These are phyloP conservation scores for Colletotrichum ledebouriae DNA, from an alignment of 2,329 filamentous ascomycete species.

Conservation along the genomic window DNA sequence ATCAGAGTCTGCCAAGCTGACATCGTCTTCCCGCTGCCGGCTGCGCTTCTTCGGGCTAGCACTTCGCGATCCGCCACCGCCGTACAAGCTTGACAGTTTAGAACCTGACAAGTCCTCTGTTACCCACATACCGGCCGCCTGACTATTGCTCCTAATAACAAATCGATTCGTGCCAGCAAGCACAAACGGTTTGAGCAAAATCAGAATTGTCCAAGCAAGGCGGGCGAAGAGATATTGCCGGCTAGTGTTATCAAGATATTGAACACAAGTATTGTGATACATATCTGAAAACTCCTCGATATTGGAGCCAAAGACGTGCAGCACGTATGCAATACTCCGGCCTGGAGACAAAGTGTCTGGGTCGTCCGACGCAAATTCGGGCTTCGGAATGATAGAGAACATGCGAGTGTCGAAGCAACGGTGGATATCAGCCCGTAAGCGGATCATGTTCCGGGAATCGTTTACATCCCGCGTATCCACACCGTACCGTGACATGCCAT, in stretches of 20 bases:
- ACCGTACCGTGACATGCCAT: conserved; percentile 16
- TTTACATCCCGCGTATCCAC: conserved; percentile 7
- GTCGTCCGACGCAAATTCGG: neutral
- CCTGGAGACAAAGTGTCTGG: neutral
- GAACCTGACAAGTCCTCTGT: too few relatives aligned
- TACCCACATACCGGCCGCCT: too few relatives aligned
- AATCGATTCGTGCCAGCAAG: neutral
- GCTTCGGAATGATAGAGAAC: neutral
- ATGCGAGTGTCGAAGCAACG: neutral
- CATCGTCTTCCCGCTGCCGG: too few relatives aligned
- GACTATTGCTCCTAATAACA: too few relatives aligned
- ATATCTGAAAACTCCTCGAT: conserved; percentile 9
- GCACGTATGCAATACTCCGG: conserved; percentile 1
- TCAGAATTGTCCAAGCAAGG: conserved; percentile 2
- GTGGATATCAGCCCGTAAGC: conserved; percentile 10
- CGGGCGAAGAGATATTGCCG: conserved; percentile 3
- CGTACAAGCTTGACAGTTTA: too few relatives aligned
- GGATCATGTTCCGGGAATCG: conserved; percentile 11
- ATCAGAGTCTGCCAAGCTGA: too few relatives aligned
- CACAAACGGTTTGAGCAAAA: neutral
- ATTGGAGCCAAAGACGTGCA: conserved; percentile 7
- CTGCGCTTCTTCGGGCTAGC: too few relatives aligned
- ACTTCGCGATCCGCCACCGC: too few relatives aligned
- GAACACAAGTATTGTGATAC: conserved; percentile 6
- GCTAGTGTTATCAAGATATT: conserved; percentile 9